Evolutionary conservation across 768 basidiomycete species (phyloP).

Genomic region (Phanerodontia chrysosporium): DNA sequence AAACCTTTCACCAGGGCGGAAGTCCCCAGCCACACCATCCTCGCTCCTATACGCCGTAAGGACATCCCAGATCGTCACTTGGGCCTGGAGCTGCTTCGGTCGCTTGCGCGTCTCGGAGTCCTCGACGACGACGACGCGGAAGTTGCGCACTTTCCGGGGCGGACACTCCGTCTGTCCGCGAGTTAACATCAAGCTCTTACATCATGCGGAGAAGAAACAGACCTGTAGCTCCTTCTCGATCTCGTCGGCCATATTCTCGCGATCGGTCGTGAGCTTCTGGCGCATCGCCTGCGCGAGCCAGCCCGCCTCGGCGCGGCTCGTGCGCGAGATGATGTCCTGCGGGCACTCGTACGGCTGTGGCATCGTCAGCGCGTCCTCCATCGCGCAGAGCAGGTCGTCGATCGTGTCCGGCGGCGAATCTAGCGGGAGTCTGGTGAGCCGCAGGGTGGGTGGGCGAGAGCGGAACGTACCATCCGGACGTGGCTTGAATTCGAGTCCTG

Average conservation of each 20-base stretch:
- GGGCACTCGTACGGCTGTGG: slow-evolving; percentile 33
- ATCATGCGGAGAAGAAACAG: slow-evolving; percentile 15
- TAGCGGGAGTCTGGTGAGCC: slow-evolving; percentile 4
- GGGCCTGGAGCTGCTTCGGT: slow-evolving; percentile 56
- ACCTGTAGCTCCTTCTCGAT: slow-evolving; percentile 76
- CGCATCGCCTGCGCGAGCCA: slow-evolving; percentile 57
- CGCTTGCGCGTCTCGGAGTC: slow-evolving; percentile 55
- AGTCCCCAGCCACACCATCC: slow-evolving; percentile 41
- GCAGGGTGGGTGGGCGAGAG: slow-evolving; percentile 37
- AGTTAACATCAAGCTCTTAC: not conserved
- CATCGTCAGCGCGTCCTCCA: slow-evolving; percentile 43
- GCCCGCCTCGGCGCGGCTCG: slow-evolving; percentile 46
- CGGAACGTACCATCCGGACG: slow-evolving; percentile 14
- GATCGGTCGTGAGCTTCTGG: slow-evolving; percentile 44
- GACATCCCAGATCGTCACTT: slow-evolving; percentile 84
- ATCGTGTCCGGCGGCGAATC: slow-evolving; percentile 30
- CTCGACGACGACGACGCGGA: slow-evolving; percentile 66
- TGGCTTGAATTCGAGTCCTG: slow-evolving; percentile 39
- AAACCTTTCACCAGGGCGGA: slow-evolving; percentile 64
- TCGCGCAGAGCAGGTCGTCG: slow-evolving; percentile 53
- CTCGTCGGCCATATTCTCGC: slow-evolving; percentile 48
- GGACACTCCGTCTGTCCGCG: slow-evolving; percentile 49
- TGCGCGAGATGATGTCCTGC: slow-evolving; percentile 36
- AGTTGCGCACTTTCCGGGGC: slow-evolving; percentile 67
- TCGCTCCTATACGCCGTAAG: slow-evolving; percentile 47